A percentile compares a stretch with the other conserved stretches of the same genome.
phyloP scores from a whole-genome alignment of 345 rosid genomes.

The Schrenkiella parvula region DNA sequence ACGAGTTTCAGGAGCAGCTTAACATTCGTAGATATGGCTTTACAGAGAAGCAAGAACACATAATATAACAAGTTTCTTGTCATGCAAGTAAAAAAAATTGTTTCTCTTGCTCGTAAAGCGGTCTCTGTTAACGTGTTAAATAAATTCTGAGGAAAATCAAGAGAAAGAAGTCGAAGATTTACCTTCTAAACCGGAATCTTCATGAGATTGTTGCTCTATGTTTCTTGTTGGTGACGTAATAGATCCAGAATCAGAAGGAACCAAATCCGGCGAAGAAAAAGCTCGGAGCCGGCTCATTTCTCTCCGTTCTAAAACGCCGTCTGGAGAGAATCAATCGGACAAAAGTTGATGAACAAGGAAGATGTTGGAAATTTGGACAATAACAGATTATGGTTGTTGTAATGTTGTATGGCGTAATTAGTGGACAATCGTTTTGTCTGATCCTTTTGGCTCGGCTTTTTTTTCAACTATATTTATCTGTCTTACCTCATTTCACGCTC shows the following conservation, averaged over 20 bases:
- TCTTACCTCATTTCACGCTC: conserved; percentile 30
- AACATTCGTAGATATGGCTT: conserved; percentile 58
- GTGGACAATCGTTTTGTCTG: conserved; percentile 14
- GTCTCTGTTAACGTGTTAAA: background rate
- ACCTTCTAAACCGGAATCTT: conserved; percentile 51
- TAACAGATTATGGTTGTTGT: conserved; percentile 14
- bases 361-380: conserved; percentile 9
- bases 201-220: conserved; percentile 21
- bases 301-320: background rate
- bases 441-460: background rate
- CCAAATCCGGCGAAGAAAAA: conserved; percentile 51
- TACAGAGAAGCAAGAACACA: background rate
- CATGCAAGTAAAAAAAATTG: background rate
- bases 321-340: conserved; percentile 2
- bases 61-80: background rate
- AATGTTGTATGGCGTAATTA: conserved; percentile 27
- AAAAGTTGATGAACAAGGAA: background rate
- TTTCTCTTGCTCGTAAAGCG: background rate
- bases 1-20: conserved; percentile 65
- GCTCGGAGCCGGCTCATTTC: conserved; percentile 34
- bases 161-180: background rate
- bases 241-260: conserved; percentile 18
- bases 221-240: conserved; percentile 17
- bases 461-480: background rate
- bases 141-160: background rate